Conservation (phyloP, 352 stramenopile genomes). For the Phytophthora hibernalis region DNA sequence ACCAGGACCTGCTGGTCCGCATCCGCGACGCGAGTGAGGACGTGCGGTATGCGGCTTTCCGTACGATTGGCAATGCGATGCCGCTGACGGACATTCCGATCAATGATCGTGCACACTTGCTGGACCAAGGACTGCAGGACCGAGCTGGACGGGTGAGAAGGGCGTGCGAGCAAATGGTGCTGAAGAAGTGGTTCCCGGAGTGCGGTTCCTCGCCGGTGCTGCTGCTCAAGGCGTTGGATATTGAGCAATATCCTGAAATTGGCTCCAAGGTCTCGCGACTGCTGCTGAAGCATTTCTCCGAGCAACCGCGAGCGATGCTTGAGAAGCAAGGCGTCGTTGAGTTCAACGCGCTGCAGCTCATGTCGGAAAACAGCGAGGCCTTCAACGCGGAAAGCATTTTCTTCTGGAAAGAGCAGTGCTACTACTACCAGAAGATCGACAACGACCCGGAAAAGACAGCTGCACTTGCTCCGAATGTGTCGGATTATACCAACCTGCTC, state of each 20-base stretch:
- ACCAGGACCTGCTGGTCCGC: constrained; percentile 70
- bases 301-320: constrained; percentile 40
- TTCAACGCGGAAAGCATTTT: constrained; percentile 69
- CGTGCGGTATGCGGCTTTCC: constrained; percentile 67
- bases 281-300: constrained; percentile 54
- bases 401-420: constrained; percentile 84
- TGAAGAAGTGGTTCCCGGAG: constrained; percentile 69
- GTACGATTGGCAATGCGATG: constrained; percentile 53
- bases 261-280: constrained; percentile 59
- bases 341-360: constrained; percentile 56
- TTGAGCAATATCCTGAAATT: constrained; percentile 64
- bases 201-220: constrained; percentile 59
- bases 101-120: constrained; percentile 68
- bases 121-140: constrained; percentile 82
- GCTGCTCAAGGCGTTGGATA: constrained; percentile 67
- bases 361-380: constrained; percentile 47
- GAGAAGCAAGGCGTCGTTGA: constrained; percentile 40
- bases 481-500: constrained; percentile 76
- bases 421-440: constrained; percentile 73
- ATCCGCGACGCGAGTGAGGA: constrained; percentile 78
- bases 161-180: constrained; percentile 77
- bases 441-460: constrained; percentile 62
- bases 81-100: constrained; percentile 65
- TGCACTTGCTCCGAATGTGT: constrained; percentile 65
- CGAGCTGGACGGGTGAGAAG: constrained; percentile 52